phyloP scores from a whole-genome alignment of 306 rosid species.

The Malus sieversii region DNA sequence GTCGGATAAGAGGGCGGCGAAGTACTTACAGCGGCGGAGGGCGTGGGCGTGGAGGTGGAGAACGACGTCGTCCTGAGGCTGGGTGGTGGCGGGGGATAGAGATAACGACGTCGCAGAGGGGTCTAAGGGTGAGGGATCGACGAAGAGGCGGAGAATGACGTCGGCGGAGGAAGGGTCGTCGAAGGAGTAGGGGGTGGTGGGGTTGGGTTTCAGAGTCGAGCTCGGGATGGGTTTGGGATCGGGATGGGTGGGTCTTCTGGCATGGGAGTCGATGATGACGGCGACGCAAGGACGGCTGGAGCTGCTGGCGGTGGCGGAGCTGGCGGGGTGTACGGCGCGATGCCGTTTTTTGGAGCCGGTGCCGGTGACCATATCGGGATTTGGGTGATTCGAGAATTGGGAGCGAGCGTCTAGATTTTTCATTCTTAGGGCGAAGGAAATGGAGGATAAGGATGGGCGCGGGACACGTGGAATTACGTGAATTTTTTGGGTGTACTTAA shows the following conservation, averaged over 20 bases:
- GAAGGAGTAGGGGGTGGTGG: conserved; percentile 13
- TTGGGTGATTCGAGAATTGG: not conserved
- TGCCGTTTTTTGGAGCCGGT: conserved; percentile 49
- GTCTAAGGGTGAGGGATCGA: conserved; percentile 35
- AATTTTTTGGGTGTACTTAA: no score
- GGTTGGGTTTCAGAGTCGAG: not conserved
- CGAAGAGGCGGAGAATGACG: conserved; percentile 56
- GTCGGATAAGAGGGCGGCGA: conserved; percentile 75
- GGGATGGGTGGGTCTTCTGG: conserved; percentile 25
- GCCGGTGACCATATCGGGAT: conserved; percentile 21
- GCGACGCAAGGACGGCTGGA: conserved; percentile 30
- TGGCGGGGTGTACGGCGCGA: conserved; percentile 33
- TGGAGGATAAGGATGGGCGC: no score
- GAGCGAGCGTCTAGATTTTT: not conserved
- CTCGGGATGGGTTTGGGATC: conserved; percentile 1
- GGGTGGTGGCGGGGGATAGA: conserved; percentile 4
- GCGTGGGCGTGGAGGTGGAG: conserved; percentile 62
- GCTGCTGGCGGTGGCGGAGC: conserved; percentile 19
- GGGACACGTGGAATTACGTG: no score
- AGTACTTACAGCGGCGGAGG: conserved; percentile 72
- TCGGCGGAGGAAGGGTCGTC: conserved; percentile 66
- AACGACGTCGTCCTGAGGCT: conserved; percentile 39
- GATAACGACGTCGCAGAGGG: conserved; percentile 38
- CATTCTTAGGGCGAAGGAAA: not conserved
- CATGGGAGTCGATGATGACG: conserved; percentile 18